Evolutionary conservation across 805 yeast genomes (phyloP).

Genomic region (Starmerella floris): DNA sequence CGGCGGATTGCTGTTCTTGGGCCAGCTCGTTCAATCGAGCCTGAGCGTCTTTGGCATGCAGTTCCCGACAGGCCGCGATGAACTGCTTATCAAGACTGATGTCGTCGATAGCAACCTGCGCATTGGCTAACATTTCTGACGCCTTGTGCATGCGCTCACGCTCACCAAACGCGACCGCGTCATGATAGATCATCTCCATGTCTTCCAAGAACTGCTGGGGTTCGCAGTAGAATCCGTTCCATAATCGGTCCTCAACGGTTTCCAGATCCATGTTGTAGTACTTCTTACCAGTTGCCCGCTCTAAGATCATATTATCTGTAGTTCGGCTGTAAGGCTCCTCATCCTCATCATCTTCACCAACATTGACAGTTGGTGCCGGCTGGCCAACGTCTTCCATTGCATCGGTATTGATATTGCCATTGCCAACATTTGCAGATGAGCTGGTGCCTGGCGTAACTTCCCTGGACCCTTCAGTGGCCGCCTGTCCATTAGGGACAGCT

Average conservation of each 20-base stretch:
- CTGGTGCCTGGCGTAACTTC: slow-evolving; percentile 13
- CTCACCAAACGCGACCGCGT: slow-evolving; percentile 61
- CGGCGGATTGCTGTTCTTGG: neutral
- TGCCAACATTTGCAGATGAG: slow-evolving; percentile 25
- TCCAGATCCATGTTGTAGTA: slow-evolving; percentile 87
- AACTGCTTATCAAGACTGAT: slow-evolving; percentile 50
- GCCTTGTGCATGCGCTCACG: slow-evolving; percentile 71
- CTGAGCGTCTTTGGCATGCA: slow-evolving; percentile 27
- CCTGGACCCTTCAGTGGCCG: neutral
- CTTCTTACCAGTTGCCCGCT: slow-evolving; percentile 55
- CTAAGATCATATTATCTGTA: slow-evolving; percentile 66
- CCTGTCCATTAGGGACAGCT: neutral
- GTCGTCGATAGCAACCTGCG: slow-evolving; percentile 91
- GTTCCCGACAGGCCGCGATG: slow-evolving; percentile 58
- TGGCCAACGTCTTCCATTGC: slow-evolving; percentile 2
- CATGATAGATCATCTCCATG: slow-evolving; percentile 68
- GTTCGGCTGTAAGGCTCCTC: slow-evolving; percentile 29
- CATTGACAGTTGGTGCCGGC: neutral
- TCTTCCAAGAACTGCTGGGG: slow-evolving; percentile 83
- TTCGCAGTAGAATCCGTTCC: slow-evolving; percentile 93
- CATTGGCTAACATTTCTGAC: slow-evolving; percentile 91
- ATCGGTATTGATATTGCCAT: neutral
- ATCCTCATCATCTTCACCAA: slow-evolving; percentile 10
- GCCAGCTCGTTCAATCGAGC: slow-evolving; percentile 18
- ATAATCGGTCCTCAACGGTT: slow-evolving; percentile 80